Evolutionary conservation across 129 eudicot genomes (phyloP).

Genomic region (Flaveria brownii): DNA sequence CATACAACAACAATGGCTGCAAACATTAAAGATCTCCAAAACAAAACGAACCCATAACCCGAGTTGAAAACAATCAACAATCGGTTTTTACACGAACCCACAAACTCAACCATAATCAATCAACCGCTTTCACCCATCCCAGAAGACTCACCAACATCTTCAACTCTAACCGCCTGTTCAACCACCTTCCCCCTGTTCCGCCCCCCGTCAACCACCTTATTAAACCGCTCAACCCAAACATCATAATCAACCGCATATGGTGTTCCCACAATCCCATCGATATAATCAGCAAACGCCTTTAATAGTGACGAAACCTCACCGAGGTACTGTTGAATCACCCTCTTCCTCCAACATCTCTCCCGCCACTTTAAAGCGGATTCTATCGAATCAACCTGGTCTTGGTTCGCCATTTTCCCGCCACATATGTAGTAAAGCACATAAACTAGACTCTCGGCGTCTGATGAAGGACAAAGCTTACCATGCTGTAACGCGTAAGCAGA

Average conservation of each 20-base stretch:
- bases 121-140: constrained; percentile 25
- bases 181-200: constrained; percentile 64
- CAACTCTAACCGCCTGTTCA: constrained; percentile 42
- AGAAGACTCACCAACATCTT: constrained; percentile 62
- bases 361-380: constrained; percentile 86
- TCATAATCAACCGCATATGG: constrained; percentile 81
- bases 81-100: constrained; percentile 21
- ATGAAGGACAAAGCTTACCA: constrained; percentile 85
- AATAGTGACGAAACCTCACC: constrained; percentile 72
- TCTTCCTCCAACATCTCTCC: constrained; percentile 67
- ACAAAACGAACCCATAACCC: constrained; percentile 26
- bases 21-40: constrained; percentile 16
- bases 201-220: constrained; percentile 57
- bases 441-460: constrained; percentile 83
- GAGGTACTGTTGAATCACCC: constrained; percentile 58
- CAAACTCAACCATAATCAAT: constrained; percentile 18
- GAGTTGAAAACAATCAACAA: constrained; percentile 21
- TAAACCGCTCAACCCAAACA: constrained; percentile 68
- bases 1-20: constrained; percentile 15
- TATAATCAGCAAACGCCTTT: constrained; percentile 90
- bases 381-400: constrained; percentile 68
- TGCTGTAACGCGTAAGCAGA: constrained; percentile 75
- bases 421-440: constrained; percentile 59
- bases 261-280: constrained; percentile 75
- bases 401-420: constrained; percentile 65